Conservation (phyloP, 2,329 filamentous ascomycete genomes). For the Aspergillus chevalieri region DNA sequence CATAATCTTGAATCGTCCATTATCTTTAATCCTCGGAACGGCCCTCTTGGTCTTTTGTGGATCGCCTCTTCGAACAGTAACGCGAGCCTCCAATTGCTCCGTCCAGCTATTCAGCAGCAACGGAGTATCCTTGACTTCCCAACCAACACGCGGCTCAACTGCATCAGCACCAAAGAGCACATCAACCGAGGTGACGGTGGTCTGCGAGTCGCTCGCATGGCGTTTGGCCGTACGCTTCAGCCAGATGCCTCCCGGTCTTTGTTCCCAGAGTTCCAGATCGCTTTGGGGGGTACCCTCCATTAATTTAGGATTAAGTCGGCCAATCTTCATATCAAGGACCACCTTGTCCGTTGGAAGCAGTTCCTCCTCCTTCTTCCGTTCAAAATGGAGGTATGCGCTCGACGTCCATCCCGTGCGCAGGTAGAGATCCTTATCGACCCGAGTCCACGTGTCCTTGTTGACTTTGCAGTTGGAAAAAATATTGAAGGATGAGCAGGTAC, state of each 20-base stretch:
- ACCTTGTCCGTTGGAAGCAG: constrained; percentile 68
- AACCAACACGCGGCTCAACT: constrained; percentile 79
- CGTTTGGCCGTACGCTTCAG: constrained; percentile 66
- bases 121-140: constrained; percentile 70
- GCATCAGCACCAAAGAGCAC: constrained; percentile 87
- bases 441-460: constrained; percentile 68
- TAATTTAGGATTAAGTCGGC: constrained; percentile 61
- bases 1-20: constrained; percentile 95
- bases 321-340: constrained; percentile 70
- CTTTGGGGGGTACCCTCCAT: constrained; percentile 48
- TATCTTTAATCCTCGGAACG: constrained; percentile 70
- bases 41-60: constrained; percentile 61
- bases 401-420: constrained; percentile 67
- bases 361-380: constrained; percentile 80
- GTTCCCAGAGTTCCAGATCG: constrained; percentile 66
- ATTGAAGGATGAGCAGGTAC: constrained; percentile 69
- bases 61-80: constrained; percentile 71
- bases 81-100: constrained; percentile 61
- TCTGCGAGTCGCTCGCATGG: constrained; percentile 67
- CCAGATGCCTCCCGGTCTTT: constrained; percentile 72
- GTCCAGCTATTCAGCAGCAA: constrained; percentile 61
- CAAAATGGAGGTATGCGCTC: constrained; percentile 74
- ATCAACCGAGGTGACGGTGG: constrained; percentile 73
- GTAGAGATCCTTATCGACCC: constrained; percentile 84
- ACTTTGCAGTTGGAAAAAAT: constrained; percentile 69